Evolutionary conservation across 768 basidiomycete species (phyloP).

Genomic region (Collybia mongolica): DNA sequence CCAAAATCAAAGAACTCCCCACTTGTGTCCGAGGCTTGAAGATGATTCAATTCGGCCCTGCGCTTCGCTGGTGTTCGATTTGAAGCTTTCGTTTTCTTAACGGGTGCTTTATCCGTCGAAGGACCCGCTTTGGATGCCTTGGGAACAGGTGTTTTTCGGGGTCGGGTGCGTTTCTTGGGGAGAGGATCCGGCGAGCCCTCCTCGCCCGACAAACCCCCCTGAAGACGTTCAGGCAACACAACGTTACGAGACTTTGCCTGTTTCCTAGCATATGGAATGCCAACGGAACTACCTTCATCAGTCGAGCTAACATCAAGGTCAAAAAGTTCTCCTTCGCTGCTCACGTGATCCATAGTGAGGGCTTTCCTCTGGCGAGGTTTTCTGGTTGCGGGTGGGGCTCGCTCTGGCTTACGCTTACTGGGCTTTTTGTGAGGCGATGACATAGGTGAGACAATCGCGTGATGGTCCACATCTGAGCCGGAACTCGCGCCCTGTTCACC

Average conservation of each 20-base stretch:
- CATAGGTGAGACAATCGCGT: not conserved
- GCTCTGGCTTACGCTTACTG: not conserved
- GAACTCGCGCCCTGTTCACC: conserved; percentile 35
- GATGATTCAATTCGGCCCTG: no score
- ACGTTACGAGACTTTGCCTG: no score
- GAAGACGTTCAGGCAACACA: no score
- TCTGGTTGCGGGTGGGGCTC: conserved; percentile 2
- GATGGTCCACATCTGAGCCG: conserved; percentile 23
- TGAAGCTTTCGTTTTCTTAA: not conserved
- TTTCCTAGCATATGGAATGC: no score
- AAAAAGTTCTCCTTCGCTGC: conserved; percentile 27
- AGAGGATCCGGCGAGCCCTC: no score
- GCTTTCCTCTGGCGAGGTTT: conserved; percentile 9
- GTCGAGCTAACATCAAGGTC: conserved; percentile 22
- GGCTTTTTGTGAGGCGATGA: conserved; percentile 2
- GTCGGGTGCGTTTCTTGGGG: not conserved
- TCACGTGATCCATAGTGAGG: conserved; percentile 1
- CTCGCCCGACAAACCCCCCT: no score
- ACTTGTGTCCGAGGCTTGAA: conserved; percentile 10
- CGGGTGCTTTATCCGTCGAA: not conserved
- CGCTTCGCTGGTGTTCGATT: not conserved
- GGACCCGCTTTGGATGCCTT: not conserved
- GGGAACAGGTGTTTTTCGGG: not conserved
- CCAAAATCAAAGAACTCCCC: conserved; percentile 23
- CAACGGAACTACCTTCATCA: conserved; percentile 5